Evolutionary conservation across 345 rosid species (phyloP).

Genomic region (Brassica juncea): DNA sequence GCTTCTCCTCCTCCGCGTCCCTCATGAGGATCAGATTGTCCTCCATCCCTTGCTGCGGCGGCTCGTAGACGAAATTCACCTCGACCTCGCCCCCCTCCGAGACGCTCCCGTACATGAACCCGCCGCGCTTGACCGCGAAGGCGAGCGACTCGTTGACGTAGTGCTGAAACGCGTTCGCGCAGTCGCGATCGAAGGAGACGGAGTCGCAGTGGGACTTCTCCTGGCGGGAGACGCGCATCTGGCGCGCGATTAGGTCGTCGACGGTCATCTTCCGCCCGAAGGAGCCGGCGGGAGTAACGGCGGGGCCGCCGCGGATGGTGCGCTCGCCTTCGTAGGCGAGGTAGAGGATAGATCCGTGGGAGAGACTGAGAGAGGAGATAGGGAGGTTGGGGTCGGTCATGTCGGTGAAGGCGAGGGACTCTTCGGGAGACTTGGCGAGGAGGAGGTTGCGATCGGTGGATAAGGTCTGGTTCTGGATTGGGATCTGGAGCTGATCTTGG

Average conservation of each 20-base stretch:
- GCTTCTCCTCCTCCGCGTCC: slow-evolving; percentile 66
- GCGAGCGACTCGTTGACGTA: slow-evolving; percentile 64
- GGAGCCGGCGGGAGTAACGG: slow-evolving; percentile 74
- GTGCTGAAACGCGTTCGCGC: slow-evolving; percentile 77
- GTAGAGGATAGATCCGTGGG: slow-evolving; percentile 78
- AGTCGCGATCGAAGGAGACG: slow-evolving; percentile 83
- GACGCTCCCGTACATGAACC: slow-evolving; percentile 89
- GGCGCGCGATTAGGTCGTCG: slow-evolving; percentile 88
- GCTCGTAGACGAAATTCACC: slow-evolving; percentile 92
- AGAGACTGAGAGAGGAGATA: slow-evolving; percentile 60
- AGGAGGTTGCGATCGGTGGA: slow-evolving; percentile 77
- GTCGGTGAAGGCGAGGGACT: slow-evolving; percentile 59
- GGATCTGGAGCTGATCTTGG: slow-evolving; percentile 78
- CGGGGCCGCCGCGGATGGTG: slow-evolving; percentile 61
- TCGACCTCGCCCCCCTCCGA: slow-evolving; percentile 67
- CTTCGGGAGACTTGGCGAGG: slow-evolving; percentile 62
- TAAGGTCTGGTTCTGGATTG: slow-evolving; percentile 68
- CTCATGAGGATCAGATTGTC: slow-evolving; percentile 54
- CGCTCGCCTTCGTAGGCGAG: slow-evolving; percentile 83
- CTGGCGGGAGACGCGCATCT: slow-evolving; percentile 85
- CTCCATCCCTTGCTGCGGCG: slow-evolving; percentile 82
- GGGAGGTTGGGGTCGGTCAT: slow-evolving; percentile 60
- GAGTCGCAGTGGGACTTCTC: slow-evolving; percentile 83
- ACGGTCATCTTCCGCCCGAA: slow-evolving; percentile 98
- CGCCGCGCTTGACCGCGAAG: slow-evolving; percentile 68